Percentiles rank a stretch among this genome's conserved stretches.
phyloP scores from a whole-genome alignment of 2,329 filamentous ascomycete genomes.

The Nannizziopsis arthrosporioides region DNA sequence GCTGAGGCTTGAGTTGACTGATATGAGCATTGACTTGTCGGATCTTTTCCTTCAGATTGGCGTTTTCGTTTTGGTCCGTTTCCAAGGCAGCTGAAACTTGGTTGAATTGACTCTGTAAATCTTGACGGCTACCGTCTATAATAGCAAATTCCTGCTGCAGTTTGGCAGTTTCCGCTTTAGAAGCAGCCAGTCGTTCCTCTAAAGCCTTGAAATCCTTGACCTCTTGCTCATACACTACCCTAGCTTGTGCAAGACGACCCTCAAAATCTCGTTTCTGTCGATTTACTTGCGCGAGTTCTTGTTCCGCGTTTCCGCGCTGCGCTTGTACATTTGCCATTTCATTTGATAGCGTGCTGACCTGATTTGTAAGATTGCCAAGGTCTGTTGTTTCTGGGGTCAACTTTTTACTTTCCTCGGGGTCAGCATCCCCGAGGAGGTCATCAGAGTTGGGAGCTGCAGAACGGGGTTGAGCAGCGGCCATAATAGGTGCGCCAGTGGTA shows the following conservation, averaged over 20 bases:
- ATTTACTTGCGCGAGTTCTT: constrained; percentile 67
- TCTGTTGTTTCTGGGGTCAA: constrained; percentile 82
- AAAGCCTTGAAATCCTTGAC: constrained; percentile 72
- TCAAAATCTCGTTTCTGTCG: constrained; percentile 92
- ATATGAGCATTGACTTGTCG: constrained; percentile 71
- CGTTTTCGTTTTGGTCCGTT: constrained; percentile 80
- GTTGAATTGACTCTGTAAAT: constrained; percentile 71
- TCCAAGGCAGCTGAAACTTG: constrained; percentile 64
- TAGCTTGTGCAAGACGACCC: constrained; percentile 71
- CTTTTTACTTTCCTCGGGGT: constrained; percentile 78
- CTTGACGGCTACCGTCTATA: constrained; percentile 67
- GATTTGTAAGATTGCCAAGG: constrained; percentile 89
- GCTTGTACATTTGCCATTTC: constrained; percentile 89
- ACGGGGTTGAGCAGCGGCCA: constrained; percentile 21
- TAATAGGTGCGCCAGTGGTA: constrained; percentile 52
- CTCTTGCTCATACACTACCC: constrained; percentile 85
- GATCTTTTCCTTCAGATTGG: constrained; percentile 75
- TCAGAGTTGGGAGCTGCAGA: constrained; percentile 51
- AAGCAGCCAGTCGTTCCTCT: constrained; percentile 67
- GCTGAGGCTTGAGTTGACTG: constrained; percentile 69
- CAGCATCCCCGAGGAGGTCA: constrained; percentile 81
- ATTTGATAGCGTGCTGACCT: constrained; percentile 78
- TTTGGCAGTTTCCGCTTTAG: constrained; percentile 70
- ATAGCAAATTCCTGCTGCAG: constrained; percentile 72
- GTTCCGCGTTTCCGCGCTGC: constrained; percentile 67